phyloP scores from a whole-genome alignment of 495 filamentous ascomycete species.

The Neurospora tetrasperma region DNA sequence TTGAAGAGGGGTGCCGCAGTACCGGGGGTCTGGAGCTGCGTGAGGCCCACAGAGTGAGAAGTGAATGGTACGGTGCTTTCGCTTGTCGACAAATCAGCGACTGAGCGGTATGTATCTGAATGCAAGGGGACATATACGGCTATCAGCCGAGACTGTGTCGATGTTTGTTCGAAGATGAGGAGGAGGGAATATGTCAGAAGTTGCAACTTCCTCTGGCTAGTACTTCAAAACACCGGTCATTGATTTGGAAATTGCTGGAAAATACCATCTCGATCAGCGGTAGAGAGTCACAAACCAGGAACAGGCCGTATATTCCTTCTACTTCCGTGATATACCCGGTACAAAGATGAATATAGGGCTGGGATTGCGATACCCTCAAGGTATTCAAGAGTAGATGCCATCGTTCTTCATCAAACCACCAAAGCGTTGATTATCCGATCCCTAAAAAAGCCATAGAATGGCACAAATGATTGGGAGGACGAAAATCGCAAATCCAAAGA shows the following conservation, averaged over 20 bases:
- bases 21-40: neutral
- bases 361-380: no score
- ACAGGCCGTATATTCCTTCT: no score
- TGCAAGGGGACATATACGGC: neutral
- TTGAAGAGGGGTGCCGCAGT: neutral
- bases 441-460: no score
- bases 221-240: fast-evolving
- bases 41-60: neutral
- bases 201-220: fast-evolving
- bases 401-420: no score
- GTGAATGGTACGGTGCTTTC: neutral
- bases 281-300: neutral
- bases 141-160: fast-evolving
- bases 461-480: no score
- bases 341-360: no score
- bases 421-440: no score
- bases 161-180: neutral
- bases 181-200: fast-evolving
- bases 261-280: neutral
- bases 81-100: neutral
- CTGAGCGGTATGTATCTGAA: fast-evolving
- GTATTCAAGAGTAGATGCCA: no score
- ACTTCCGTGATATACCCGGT: no score
- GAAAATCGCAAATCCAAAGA: neutral
- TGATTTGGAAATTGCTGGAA: neutral